phyloP scores from a whole-genome alignment of 768 basidiomycete species.

The Suillus discolor region DNA sequence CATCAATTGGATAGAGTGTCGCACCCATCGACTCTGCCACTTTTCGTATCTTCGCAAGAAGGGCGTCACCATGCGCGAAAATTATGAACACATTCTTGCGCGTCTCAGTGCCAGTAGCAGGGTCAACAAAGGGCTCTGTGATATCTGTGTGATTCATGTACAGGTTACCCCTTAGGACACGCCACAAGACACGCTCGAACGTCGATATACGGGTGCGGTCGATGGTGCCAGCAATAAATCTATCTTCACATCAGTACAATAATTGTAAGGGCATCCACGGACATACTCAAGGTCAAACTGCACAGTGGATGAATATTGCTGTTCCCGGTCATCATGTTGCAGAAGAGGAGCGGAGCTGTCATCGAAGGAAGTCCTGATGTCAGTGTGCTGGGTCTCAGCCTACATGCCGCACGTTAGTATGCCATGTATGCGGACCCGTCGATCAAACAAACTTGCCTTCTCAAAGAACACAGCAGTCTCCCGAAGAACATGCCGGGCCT shows the following conservation, averaged over 20 bases:
- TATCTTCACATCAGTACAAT: conserved; percentile 28
- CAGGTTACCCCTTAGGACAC: conserved; percentile 94
- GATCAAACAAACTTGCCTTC: conserved; percentile 49
- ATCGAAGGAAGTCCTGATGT: conserved; percentile 88
- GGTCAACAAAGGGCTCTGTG: conserved; percentile 88
- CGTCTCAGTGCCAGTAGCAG: conserved; percentile 77
- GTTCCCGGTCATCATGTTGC: conserved; percentile 86
- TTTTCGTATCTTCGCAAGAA: conserved; percentile 96
- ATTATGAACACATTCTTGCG: conserved; percentile 99
- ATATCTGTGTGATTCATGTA: conserved; percentile 99
- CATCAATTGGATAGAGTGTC: conserved; percentile 94
- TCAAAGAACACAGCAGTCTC: conserved; percentile 98
- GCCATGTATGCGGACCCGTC: not conserved
- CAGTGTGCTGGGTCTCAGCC: conserved; percentile 78
- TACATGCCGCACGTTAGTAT: conserved; percentile 31
- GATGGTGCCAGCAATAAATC: conserved; percentile 96
- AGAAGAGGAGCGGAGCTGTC: conserved; percentile 90
- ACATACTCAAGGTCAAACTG: conserved; percentile 90
- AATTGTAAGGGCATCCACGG: not conserved
- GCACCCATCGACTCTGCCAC: conserved; percentile 99
- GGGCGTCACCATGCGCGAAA: conserved; percentile 92
- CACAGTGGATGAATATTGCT: conserved; percentile 51
- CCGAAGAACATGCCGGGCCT: conserved; percentile 90
- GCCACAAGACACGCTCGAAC: conserved; percentile 98
- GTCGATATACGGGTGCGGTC: conserved; percentile 90